Conservation (phyloP, 306 rosid genomes). For the Carpinus fangiana region DNA sequence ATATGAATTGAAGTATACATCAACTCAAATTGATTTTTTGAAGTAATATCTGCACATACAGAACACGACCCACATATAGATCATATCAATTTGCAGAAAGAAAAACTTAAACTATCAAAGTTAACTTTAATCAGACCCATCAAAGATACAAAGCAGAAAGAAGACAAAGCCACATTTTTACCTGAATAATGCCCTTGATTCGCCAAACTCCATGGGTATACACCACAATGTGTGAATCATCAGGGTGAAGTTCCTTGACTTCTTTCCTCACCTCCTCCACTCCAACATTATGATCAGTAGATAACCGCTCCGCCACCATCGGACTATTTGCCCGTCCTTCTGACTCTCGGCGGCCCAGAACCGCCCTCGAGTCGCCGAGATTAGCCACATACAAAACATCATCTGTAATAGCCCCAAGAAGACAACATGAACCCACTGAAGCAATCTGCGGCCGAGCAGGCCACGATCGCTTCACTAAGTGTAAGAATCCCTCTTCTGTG, state of each 20-base stretch:
- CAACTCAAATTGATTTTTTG: neutral
- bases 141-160: neutral
- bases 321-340: slow-evolving; percentile 26
- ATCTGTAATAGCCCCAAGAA: slow-evolving; percentile 58
- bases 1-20: neutral
- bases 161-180: neutral
- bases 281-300: slow-evolving; percentile 68
- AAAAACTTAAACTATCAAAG: neutral
- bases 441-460: slow-evolving; percentile 51
- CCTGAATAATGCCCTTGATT: slow-evolving; percentile 83
- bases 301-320: slow-evolving; percentile 60
- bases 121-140: neutral
- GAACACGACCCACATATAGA: neutral
- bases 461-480: slow-evolving; percentile 55
- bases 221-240: slow-evolving; percentile 63
- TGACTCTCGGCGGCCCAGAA: slow-evolving; percentile 52
- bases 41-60: neutral
- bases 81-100: neutral
- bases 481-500: slow-evolving; percentile 58
- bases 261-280: slow-evolving; percentile 67
- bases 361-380: slow-evolving; percentile 73
- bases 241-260: slow-evolving; percentile 74
- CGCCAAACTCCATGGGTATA: slow-evolving; percentile 58
- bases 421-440: slow-evolving; percentile 71
- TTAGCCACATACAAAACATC: slow-evolving; percentile 61